Evolutionary conservation across 768 basidiomycete genomes (phyloP).

Genomic region (Mycena olivaceomarginata): DNA sequence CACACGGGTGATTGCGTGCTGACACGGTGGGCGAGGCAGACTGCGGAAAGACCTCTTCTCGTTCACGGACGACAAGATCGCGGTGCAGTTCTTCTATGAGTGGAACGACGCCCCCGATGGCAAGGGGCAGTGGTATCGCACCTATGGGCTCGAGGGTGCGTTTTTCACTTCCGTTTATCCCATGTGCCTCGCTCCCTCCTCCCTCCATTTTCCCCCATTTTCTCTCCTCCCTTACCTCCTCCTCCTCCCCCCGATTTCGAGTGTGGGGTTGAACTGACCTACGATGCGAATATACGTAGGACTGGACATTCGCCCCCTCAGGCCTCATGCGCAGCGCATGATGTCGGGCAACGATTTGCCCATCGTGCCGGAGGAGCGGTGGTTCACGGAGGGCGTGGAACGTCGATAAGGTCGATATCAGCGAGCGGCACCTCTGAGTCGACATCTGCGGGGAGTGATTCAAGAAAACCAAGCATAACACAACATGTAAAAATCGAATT

Average conservation of each 20-base stretch:
- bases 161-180: background rate
- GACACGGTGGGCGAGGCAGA: background rate
- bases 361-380: conserved; percentile 67
- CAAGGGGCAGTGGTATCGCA: conserved; percentile 63
- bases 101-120: conserved; percentile 69
- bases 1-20: too few species aligned
- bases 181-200: too few species aligned
- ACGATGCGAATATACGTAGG: conserved; percentile 50
- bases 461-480: too few species aligned
- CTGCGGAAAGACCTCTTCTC: conserved; percentile 74
- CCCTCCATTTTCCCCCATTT: too few species aligned
- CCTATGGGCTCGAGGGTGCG: conserved; percentile 67
- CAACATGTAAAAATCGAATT: too few species aligned
- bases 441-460: too few species aligned
- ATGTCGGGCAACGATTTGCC: conserved; percentile 68
- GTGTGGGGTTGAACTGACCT: too few species aligned
- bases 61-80: conserved; percentile 72
- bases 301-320: conserved; percentile 72
- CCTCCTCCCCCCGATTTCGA: too few species aligned
- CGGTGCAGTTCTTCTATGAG: conserved; percentile 64
- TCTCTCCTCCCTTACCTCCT: too few species aligned
- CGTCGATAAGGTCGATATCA: conserved; percentile 60
- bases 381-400: conserved; percentile 69
- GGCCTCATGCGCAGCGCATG: conserved; percentile 74
- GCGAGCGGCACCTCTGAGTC: conserved; percentile 56